Percentiles rank a stretch among this genome's conserved stretches.
Evolutionary conservation across 139 green algal species (phyloP).

Genomic region (Tetraselmis chui): DNA sequence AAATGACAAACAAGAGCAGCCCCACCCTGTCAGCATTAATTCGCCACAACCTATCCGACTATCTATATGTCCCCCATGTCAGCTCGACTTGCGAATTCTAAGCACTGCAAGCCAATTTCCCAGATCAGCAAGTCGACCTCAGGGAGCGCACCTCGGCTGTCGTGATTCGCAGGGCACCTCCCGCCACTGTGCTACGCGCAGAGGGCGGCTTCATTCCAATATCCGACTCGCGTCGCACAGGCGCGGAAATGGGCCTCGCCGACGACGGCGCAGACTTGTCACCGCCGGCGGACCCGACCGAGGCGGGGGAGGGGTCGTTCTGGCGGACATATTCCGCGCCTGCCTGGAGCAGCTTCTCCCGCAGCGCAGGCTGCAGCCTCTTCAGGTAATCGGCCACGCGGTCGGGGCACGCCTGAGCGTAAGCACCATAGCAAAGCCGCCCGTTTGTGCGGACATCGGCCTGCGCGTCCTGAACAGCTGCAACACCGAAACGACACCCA

Average conservation of each 20-base stretch:
- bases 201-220: neutral
- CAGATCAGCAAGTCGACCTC: too few species aligned
- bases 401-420: conserved; percentile 22
- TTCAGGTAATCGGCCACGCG: conserved; percentile 27
- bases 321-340: neutral
- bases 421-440: conserved; percentile 41
- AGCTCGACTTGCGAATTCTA: too few species aligned
- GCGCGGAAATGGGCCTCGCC: neutral
- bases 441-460: conserved; percentile 34
- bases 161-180: neutral
- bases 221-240: neutral
- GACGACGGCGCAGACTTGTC: too few species aligned
- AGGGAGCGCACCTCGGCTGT: neutral
- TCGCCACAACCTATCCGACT: too few species aligned
- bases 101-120: too few species aligned
- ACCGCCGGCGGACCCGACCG: too few species aligned
- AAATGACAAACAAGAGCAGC: too few species aligned
- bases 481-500: too few species aligned
- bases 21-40: too few species aligned
- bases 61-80: too few species aligned
- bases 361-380: conserved; percentile 35
- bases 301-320: neutral
- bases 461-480: conserved; percentile 32
- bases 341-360: conserved; percentile 33
- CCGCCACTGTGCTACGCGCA: neutral